Evolutionary conservation across 495 filamentous ascomycete species (phyloP).

Genomic region (Xylaria bambusicola): DNA sequence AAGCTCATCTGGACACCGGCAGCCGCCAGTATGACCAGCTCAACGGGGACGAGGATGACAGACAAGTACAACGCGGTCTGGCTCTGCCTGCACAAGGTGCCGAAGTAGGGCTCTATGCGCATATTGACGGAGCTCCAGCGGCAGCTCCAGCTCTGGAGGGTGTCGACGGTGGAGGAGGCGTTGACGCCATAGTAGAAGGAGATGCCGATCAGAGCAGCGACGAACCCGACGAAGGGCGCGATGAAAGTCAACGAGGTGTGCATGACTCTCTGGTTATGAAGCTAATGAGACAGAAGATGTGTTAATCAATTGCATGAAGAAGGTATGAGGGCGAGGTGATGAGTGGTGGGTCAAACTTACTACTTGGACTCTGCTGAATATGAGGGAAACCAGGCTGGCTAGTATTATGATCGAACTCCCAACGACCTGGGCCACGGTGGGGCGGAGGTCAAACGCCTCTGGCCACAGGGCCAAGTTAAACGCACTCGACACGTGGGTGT

Average conservation of each 20-base stretch:
- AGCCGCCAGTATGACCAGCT: slow-evolving; percentile 43
- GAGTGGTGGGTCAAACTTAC: slow-evolving; percentile 29
- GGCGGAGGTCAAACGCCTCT: slow-evolving; percentile 50
- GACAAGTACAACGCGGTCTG: slow-evolving; percentile 51
- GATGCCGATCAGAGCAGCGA: slow-evolving; percentile 50
- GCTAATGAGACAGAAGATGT: slow-evolving; percentile 28
- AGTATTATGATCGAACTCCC: slow-evolving; percentile 46
- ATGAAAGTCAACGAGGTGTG: slow-evolving; percentile 42
- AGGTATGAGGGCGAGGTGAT: not conserved
- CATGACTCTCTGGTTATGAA: slow-evolving; percentile 40
- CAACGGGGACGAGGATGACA: slow-evolving; percentile 54
- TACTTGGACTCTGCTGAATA: slow-evolving; percentile 40
- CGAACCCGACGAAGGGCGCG: slow-evolving; percentile 44
- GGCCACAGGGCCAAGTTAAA: slow-evolving; percentile 55
- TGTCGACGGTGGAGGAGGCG: slow-evolving; percentile 45
- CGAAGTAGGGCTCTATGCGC: slow-evolving; percentile 48
- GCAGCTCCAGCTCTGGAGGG: slow-evolving; percentile 58
- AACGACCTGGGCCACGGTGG: slow-evolving; percentile 51
- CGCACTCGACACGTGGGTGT: slow-evolving; percentile 44
- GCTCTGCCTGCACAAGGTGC: slow-evolving; percentile 52
- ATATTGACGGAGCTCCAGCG: slow-evolving; percentile 51
- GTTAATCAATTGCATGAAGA: slow-evolving; percentile 1
- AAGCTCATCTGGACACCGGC: slow-evolving; percentile 42
- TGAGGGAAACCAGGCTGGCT: slow-evolving; percentile 45
- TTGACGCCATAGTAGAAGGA: slow-evolving; percentile 58